Conservation (phyloP, 345 rosid genomes). For the Toxicodendron radicans region DNA sequence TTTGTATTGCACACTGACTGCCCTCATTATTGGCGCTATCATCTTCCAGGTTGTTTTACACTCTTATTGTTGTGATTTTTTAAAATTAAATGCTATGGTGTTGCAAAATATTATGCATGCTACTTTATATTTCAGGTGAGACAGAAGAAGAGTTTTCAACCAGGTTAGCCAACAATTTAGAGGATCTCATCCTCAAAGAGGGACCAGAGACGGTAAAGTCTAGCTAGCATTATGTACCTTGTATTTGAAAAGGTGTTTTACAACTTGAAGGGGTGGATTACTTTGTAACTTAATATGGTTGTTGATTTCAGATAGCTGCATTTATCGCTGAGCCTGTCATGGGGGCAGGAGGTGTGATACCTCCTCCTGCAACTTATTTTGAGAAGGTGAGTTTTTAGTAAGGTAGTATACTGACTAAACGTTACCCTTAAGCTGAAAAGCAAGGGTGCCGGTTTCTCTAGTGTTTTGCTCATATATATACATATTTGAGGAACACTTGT, state of each 20-base stretch:
- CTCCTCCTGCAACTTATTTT: constrained; percentile 92
- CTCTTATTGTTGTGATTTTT: constrained; percentile 2
- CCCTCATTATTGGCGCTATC: constrained; percentile 98
- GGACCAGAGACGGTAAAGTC: constrained; percentile 88
- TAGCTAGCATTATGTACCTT: constrained; percentile 10
- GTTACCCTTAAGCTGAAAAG: not conserved
- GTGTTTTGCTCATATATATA: not conserved
- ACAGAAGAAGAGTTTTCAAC: constrained; percentile 92
- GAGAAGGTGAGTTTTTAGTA: constrained; percentile 60
- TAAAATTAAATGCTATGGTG: not conserved
- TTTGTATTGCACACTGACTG: constrained; percentile 93
- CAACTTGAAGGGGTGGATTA: not conserved
- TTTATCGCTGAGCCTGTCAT: constrained; percentile 96
- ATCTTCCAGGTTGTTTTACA: constrained; percentile 67
- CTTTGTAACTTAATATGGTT: constrained; percentile 19
- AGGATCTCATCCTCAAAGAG: constrained; percentile 84
- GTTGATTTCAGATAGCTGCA: constrained; percentile 73
- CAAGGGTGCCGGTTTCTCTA: not conserved
- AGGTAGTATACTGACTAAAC: not conserved
- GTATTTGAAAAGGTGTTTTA: constrained; percentile 3
- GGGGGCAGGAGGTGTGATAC: constrained; percentile 99
- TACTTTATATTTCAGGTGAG: constrained; percentile 63
- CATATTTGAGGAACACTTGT: not conserved
- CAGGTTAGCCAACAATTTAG: constrained; percentile 84
- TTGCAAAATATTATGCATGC: constrained; percentile 7